Evolutionary conservation across 805 yeast genomes (phyloP).

Genomic region (Candida corydali): DNA sequence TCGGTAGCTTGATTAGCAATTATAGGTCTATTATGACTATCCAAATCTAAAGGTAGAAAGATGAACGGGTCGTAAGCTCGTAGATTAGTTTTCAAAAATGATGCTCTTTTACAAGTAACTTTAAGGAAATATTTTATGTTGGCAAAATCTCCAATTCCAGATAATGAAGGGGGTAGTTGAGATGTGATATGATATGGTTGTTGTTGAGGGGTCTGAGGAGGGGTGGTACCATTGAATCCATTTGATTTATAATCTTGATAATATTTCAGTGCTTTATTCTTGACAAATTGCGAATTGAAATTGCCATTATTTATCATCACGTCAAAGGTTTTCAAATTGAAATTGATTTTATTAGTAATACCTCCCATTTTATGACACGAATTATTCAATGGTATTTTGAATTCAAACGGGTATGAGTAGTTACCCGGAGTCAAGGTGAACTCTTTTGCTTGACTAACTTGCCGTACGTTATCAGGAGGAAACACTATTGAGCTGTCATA

Average conservation of each 20-base stretch:
- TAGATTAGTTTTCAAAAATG: slow-evolving; percentile 44
- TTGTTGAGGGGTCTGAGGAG: slow-evolving; percentile 1
- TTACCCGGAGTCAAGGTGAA: slow-evolving; percentile 49
- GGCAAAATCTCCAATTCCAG: slow-evolving; percentile 31
- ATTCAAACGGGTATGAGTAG: slow-evolving; percentile 47
- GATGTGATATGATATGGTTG: slow-evolving; percentile 21
- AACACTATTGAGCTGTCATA: slow-evolving; percentile 49
- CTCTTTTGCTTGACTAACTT: slow-evolving; percentile 39
- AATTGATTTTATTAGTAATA: slow-evolving; percentile 28
- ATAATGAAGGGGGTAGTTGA: slow-evolving; percentile 33
- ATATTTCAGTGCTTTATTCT: slow-evolving; percentile 17
- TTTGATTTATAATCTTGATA: not conserved
- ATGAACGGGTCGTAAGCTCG: slow-evolving; percentile 47
- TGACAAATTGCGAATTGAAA: slow-evolving; percentile 15
- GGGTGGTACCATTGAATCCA: not conserved
- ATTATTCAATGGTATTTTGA: slow-evolving; percentile 39
- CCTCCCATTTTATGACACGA: slow-evolving; percentile 37
- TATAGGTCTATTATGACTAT: slow-evolving; percentile 19
- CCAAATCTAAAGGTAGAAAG: slow-evolving; percentile 48
- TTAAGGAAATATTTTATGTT: slow-evolving; percentile 52
- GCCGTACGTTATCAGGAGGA: slow-evolving; percentile 47
- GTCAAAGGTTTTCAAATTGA: slow-evolving; percentile 25
- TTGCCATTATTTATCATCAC: slow-evolving; percentile 32
- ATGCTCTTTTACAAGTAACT: slow-evolving; percentile 54
- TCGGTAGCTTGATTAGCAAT: slow-evolving; percentile 15